Evolutionary conservation across 345 rosid species (phyloP).

Genomic region (Conringia planisiliqua): DNA sequence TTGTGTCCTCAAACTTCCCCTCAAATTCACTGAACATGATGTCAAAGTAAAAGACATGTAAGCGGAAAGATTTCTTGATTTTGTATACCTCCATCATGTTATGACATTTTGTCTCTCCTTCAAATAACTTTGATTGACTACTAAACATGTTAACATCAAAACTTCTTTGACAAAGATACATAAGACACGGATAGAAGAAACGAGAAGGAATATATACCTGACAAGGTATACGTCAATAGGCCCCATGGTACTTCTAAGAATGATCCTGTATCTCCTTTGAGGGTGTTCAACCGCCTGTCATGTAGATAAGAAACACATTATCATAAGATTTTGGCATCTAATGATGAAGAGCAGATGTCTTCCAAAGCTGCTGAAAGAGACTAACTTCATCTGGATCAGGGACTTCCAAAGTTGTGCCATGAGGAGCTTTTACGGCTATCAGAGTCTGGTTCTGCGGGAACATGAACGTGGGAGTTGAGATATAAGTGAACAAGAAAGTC

Average conservation of each 20-base stretch:
- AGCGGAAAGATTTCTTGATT: not conserved
- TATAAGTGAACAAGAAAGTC: conserved; percentile 12
- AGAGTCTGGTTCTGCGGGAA: conserved; percentile 80
- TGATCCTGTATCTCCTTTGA: conserved; percentile 89
- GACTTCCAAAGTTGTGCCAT: conserved; percentile 95
- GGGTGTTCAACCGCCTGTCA: conserved; percentile 69
- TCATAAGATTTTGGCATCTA: conserved; percentile 21
- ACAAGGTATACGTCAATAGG: conserved; percentile 96
- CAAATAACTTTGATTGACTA: not conserved
- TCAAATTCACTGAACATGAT: conserved; percentile 69
- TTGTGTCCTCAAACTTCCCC: conserved; percentile 79
- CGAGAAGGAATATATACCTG: conserved; percentile 46
- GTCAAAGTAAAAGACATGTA: conserved; percentile 11
- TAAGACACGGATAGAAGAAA: not conserved
- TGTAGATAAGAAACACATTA: conserved; percentile 24
- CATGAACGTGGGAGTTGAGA: conserved; percentile 15
- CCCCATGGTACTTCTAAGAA: conserved; percentile 94
- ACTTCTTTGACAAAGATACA: not conserved
- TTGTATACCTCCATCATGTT: not conserved
- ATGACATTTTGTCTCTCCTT: not conserved
- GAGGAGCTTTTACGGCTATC: conserved; percentile 97
- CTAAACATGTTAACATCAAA: not conserved
- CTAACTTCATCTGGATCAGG: conserved; percentile 95
- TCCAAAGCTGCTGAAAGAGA: conserved; percentile 2
- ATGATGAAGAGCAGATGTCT: conserved; percentile 10